Percentiles rank a stretch among this genome's conserved stretches.
Evolutionary conservation across 768 basidiomycete genomes (phyloP).

Genomic region (Auricularia sp.): DNA sequence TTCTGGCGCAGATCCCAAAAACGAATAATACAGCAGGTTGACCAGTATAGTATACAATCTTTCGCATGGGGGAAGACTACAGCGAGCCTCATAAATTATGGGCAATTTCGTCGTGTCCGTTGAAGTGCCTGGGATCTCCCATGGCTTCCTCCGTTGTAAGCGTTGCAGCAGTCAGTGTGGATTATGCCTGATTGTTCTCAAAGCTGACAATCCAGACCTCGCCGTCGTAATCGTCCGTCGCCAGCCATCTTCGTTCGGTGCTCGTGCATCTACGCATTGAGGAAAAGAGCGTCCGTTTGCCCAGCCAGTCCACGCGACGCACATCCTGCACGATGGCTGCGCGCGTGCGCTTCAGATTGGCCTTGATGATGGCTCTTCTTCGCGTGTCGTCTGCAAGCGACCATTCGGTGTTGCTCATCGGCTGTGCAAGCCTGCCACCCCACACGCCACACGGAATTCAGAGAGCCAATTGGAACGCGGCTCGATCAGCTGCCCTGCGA

Average conservation of each 20-base stretch:
- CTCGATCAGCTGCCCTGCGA: background rate
- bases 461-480: background rate
- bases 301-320: slow-evolving; percentile 57
- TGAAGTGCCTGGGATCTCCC: background rate
- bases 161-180: background rate
- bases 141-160: background rate
- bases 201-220: background rate
- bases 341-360: slow-evolving; percentile 7
- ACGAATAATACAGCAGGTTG: background rate
- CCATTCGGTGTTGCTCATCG: slow-evolving; percentile 2
- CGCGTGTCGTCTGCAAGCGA: slow-evolving; percentile 31
- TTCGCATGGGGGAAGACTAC: background rate
- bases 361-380: slow-evolving; percentile 21
- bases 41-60: background rate
- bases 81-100: background rate
- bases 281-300: slow-evolving; percentile 42
- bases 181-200: background rate
- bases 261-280: slow-evolving; percentile 1
- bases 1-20: background rate
- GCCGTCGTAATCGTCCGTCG: slow-evolving; percentile 2
- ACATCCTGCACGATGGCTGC: slow-evolving; percentile 14
- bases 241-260: background rate
- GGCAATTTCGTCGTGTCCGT: background rate
- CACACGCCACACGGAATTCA: background rate
- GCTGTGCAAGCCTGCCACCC: background rate